These are phyloP conservation scores for Elasticomyces elasticus DNA, from an alignment of 495 filamentous ascomycete genomes.

Conservation along the genomic window DNA sequence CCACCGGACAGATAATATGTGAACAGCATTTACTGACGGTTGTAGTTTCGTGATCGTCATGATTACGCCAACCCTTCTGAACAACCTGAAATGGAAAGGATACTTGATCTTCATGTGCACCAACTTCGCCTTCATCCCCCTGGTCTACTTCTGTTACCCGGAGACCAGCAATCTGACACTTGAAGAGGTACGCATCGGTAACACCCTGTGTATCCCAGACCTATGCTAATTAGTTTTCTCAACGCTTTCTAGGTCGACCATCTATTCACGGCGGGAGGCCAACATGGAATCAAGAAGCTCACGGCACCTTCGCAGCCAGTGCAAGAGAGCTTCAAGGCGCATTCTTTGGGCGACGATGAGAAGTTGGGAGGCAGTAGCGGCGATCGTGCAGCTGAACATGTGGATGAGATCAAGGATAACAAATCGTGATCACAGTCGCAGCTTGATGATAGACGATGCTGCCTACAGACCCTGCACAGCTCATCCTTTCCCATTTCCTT, in stretches of 20 bases:
- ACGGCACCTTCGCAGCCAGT: conserved; percentile 12
- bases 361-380: not conserved
- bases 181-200: too few relatives aligned
- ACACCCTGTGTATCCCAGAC: not conserved
- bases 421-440: not conserved
- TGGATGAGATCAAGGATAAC: conserved; percentile 12
- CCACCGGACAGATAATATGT: not conserved
- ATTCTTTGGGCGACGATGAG: conserved; percentile 5
- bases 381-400: not conserved
- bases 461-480: not conserved
- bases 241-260: too few relatives aligned
- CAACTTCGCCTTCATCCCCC: conserved; percentile 16
- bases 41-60: conserved; percentile 16
- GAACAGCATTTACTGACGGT: not conserved
- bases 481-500: too few relatives aligned
- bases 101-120: conserved; percentile 21
- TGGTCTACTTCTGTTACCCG: conserved; percentile 20
- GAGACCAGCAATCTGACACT: conserved; percentile 21
- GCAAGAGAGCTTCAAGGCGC: conserved; percentile 9
- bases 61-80: conserved; percentile 16
- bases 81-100: conserved; percentile 13
- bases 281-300: conserved; percentile 2
- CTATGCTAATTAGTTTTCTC: not conserved
- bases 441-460: not conserved
- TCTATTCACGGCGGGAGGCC: conserved; percentile 12